Evolutionary conservation across 441 rosid genomes (phyloP).

Genomic region (Pelargonium cotyledonis): DNA sequence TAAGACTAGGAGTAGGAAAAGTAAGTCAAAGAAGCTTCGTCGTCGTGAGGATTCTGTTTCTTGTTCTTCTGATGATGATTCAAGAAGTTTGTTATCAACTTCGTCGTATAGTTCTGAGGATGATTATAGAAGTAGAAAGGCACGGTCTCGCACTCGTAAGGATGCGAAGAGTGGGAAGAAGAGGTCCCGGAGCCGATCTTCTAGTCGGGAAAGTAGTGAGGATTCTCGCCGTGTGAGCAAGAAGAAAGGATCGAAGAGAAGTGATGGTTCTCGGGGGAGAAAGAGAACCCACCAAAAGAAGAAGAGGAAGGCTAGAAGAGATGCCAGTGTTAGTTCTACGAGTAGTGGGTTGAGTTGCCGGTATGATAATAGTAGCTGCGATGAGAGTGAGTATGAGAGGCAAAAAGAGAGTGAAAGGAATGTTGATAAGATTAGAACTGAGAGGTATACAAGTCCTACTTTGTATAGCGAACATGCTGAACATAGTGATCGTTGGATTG

Average conservation of each 20-base stretch:
- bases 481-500: conserved; percentile 27
- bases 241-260: conserved; percentile 36
- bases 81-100: conserved; percentile 34
- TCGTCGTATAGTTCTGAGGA: conserved; percentile 48
- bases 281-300: conserved; percentile 22
- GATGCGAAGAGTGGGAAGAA: conserved; percentile 41
- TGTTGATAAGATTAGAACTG: background rate
- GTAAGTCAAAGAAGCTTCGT: conserved; percentile 45
- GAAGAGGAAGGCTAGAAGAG: conserved; percentile 40
- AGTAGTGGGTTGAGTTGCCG: conserved; percentile 31
- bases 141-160: conserved; percentile 32
- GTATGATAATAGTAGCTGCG: conserved; percentile 19
- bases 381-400: conserved; percentile 40
- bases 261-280: conserved; percentile 22
- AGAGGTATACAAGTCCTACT: conserved; percentile 10
- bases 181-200: conserved; percentile 38
- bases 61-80: conserved; percentile 38
- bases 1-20: conserved; percentile 30
- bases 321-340: conserved; percentile 31
- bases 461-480: conserved; percentile 24
- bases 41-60: conserved; percentile 34
- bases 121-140: conserved; percentile 37
- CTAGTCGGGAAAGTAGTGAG: conserved; percentile 30
- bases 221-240: conserved; percentile 30
- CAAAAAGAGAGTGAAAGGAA: conserved; percentile 4